Evolutionary conservation across 768 basidiomycete species (phyloP).

Genomic region (Coprinopsis strossmayeri): DNA sequence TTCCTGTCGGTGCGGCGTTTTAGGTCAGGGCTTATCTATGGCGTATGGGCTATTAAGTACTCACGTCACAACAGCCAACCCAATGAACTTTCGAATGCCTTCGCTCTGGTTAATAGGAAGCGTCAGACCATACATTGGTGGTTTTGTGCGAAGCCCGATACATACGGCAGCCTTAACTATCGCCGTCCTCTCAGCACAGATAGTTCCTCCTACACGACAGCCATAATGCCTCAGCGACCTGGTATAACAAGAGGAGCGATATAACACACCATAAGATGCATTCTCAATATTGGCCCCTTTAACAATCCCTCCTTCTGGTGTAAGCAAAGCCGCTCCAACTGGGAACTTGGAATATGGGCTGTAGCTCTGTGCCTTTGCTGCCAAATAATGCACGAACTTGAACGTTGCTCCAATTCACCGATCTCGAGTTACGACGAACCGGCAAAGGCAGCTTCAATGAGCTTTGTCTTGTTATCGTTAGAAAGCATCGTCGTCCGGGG

Average conservation of each 20-base stretch:
- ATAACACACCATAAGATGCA: constrained; percentile 68
- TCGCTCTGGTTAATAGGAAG: constrained; percentile 57
- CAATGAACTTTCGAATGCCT: constrained; percentile 62
- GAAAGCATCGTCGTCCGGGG: constrained; percentile 29
- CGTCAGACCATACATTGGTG: no score
- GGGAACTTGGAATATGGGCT: constrained; percentile 87
- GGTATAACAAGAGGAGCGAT: background rate
- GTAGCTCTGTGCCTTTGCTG: constrained; percentile 71
- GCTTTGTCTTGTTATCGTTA: constrained; percentile 33
- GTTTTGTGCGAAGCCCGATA: constrained; percentile 9
- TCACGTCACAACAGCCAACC: constrained; percentile 76
- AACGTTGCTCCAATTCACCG: background rate
- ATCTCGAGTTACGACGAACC: constrained; percentile 27
- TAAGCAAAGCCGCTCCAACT: constrained; percentile 83
- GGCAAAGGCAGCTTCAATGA: constrained; percentile 56
- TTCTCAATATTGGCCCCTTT: constrained; percentile 93
- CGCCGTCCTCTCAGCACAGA: constrained; percentile 94
- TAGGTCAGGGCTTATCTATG: background rate
- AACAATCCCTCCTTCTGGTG: constrained; percentile 63
- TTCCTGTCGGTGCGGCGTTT: constrained; percentile 42
- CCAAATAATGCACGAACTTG: background rate
- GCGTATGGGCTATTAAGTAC: constrained; percentile 17
- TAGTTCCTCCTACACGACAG: constrained; percentile 59
- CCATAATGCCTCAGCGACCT: no score
- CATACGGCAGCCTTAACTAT: constrained; percentile 90